These are phyloP conservation scores for Cyclocybe aegerita DNA, from an alignment of 768 basidiomycete genomes.

Conservation along the genomic window DNA sequence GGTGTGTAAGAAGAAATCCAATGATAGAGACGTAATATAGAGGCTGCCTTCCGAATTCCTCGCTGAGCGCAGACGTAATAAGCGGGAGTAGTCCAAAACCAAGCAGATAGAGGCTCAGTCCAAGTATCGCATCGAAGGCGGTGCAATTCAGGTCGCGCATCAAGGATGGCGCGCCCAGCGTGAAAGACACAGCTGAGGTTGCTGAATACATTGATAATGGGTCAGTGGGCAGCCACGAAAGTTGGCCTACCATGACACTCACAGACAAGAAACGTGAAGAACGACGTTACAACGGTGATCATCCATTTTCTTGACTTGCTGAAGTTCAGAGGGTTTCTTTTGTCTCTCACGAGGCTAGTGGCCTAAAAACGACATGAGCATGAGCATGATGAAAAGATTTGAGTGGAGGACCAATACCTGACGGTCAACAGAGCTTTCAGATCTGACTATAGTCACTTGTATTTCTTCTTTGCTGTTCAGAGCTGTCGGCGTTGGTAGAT, in stretches of 20 bases:
- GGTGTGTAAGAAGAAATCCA: slow-evolving; percentile 51
- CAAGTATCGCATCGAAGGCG: slow-evolving; percentile 43
- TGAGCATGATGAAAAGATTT: neutral
- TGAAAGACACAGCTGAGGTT: slow-evolving; percentile 50
- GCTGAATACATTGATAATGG: slow-evolving; percentile 32
- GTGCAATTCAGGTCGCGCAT: slow-evolving; percentile 46
- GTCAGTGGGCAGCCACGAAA: neutral
- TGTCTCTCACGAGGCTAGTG: slow-evolving; percentile 22
- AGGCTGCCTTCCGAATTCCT: slow-evolving; percentile 68
- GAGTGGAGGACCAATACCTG: neutral
- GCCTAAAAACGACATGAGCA: slow-evolving; percentile 10
- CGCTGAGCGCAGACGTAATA: slow-evolving; percentile 67
- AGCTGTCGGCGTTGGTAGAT: too few relatives aligned
- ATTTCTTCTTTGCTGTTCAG: too few relatives aligned
- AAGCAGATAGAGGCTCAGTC: slow-evolving; percentile 52
- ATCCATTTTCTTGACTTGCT: slow-evolving; percentile 38
- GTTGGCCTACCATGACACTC: slow-evolving; percentile 28
- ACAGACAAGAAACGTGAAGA: slow-evolving; percentile 49
- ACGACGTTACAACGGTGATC: slow-evolving; percentile 46
- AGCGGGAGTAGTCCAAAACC: slow-evolving; percentile 67
- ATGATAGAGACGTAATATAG: slow-evolving; percentile 52
- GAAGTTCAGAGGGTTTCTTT: slow-evolving; percentile 36
- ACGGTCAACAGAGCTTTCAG: too few relatives aligned
- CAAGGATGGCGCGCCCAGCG: slow-evolving; percentile 59
- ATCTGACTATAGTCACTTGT: too few relatives aligned